phyloP scores from a whole-genome alignment of 2,329 filamentous ascomycete species.

The Bisporella sp. region DNA sequence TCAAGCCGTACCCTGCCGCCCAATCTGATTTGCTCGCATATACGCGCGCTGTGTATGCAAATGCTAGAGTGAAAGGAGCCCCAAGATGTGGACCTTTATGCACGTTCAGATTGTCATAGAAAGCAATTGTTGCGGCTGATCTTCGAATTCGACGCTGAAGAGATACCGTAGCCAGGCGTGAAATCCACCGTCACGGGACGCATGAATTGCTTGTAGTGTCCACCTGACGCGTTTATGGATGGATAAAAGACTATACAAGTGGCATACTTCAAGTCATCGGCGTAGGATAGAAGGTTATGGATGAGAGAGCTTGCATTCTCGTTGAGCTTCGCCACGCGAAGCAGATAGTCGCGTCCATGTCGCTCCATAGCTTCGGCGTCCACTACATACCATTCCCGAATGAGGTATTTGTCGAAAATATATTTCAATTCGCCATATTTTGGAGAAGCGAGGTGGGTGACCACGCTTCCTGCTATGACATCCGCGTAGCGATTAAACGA shows the following conservation, averaged over 20 bases:
- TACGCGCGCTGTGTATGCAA: slow-evolving; percentile 40
- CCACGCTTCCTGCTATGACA: slow-evolving; percentile 44
- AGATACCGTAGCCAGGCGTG: slow-evolving; percentile 43
- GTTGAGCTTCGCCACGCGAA: slow-evolving; percentile 33
- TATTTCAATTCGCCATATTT: slow-evolving; percentile 32
- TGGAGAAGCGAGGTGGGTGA: slow-evolving; percentile 40
- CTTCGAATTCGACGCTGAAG: slow-evolving; percentile 41
- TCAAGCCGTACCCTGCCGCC: slow-evolving; percentile 31
- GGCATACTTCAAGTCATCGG: slow-evolving; percentile 24
- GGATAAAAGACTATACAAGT: slow-evolving; percentile 37
- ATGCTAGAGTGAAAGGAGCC: slow-evolving; percentile 40
- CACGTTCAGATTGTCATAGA: slow-evolving; percentile 41
- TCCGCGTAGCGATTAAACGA: slow-evolving; percentile 50
- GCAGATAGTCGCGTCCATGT: slow-evolving; percentile 38
- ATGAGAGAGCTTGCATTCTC: slow-evolving; percentile 30
- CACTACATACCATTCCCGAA: too few relatives aligned
- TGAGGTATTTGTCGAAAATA: slow-evolving; percentile 14
- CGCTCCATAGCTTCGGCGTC: slow-evolving; percentile 40
- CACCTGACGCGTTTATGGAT: slow-evolving; percentile 11
- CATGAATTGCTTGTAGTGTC: slow-evolving; percentile 17
- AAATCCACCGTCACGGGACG: slow-evolving; percentile 18
- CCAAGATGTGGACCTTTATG: slow-evolving; percentile 45
- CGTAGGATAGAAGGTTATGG: not conserved
- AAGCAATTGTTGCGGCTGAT: slow-evolving; percentile 32
- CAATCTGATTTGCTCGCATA: slow-evolving; percentile 34